A percentile compares a stretch with the other conserved stretches of the same genome.
phyloP scores from a whole-genome alignment of 225 moss, liverwort and hornwort genomes.

The Physcomitrium patens region DNA sequence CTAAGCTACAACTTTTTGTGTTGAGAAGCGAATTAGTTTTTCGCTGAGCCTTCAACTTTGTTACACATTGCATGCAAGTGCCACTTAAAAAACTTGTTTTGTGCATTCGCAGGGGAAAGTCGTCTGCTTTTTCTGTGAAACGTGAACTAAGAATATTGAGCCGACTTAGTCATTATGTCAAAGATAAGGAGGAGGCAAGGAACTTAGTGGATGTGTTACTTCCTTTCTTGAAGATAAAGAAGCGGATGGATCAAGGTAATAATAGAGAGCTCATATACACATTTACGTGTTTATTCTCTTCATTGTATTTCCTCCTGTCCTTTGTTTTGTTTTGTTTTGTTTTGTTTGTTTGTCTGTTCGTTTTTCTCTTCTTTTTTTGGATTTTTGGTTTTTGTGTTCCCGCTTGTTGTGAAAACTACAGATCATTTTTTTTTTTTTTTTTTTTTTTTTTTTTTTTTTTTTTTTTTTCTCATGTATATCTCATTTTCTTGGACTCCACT shows the following conservation, averaged over 20 bases:
- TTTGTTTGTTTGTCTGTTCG: constrained; percentile 19
- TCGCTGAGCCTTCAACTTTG: background rate
- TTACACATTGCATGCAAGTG: background rate
- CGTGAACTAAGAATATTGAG: constrained; percentile 87
- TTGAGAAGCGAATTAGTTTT: background rate
- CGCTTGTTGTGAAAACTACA: too few species aligned
- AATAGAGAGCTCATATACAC: background rate
- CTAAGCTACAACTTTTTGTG: background rate
- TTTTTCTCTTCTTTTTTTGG: background rate
- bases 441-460: background rate
- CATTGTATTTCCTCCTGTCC: background rate
- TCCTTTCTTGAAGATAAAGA: constrained; percentile 81
- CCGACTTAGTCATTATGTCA: constrained; percentile 74
- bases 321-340: constrained; percentile 3
- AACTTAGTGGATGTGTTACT: constrained; percentile 84
- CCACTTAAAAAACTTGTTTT: constrained; percentile 20
- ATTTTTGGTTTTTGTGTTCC: background rate
- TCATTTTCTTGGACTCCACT: background rate
- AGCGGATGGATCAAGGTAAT: constrained; percentile 69
- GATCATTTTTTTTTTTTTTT: background rate
- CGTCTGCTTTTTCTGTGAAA: constrained; percentile 59
- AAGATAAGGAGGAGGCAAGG: constrained; percentile 59
- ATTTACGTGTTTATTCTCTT: background rate
- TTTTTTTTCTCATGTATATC: too few species aligned
- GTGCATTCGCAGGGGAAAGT: constrained; percentile 57